Conservation (phyloP, 345 rosid species). For the Carallia pectinifolia region DNA sequence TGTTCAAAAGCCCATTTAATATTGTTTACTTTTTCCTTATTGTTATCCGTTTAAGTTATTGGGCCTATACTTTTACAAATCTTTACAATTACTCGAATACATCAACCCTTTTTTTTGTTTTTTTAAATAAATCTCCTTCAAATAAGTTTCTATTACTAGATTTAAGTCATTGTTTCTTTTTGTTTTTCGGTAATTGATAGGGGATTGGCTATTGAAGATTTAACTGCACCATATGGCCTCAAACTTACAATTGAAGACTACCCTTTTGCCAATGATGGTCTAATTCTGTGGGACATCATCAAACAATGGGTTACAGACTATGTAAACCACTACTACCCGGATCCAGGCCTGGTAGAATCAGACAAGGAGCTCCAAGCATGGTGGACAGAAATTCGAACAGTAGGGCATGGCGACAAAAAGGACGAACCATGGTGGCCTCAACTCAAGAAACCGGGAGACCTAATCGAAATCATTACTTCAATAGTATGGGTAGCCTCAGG, state of each 20-base stretch:
- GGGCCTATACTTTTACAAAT: too few relatives aligned
- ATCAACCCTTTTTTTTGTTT: too few relatives aligned
- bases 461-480: constrained; percentile 37
- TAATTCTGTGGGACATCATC: constrained; percentile 43
- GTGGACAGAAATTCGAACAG: constrained; percentile 51
- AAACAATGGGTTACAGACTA: constrained; percentile 46
- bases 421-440: constrained; percentile 55
- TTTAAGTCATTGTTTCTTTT: too few relatives aligned
- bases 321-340: constrained; percentile 47
- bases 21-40: too few relatives aligned
- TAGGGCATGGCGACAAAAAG: constrained; percentile 54
- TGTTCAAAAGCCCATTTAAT: too few relatives aligned
- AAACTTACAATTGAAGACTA: constrained; percentile 52
- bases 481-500: constrained; percentile 48
- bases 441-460: constrained; percentile 29
- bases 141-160: too few relatives aligned
- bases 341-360: constrained; percentile 20
- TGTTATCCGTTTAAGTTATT: too few relatives aligned
- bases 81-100: too few relatives aligned
- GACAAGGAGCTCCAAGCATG: constrained; percentile 58
- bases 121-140: too few relatives aligned
- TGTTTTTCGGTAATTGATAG: constrained; percentile 17
- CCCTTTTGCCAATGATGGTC: constrained; percentile 62
- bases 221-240: constrained; percentile 45
- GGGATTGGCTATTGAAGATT: constrained; percentile 58